A percentile compares a stretch with the other conserved stretches of the same genome.
Evolutionary conservation across 768 basidiomycete genomes (phyloP).

Genomic region (Termitomyces heimii): DNA sequence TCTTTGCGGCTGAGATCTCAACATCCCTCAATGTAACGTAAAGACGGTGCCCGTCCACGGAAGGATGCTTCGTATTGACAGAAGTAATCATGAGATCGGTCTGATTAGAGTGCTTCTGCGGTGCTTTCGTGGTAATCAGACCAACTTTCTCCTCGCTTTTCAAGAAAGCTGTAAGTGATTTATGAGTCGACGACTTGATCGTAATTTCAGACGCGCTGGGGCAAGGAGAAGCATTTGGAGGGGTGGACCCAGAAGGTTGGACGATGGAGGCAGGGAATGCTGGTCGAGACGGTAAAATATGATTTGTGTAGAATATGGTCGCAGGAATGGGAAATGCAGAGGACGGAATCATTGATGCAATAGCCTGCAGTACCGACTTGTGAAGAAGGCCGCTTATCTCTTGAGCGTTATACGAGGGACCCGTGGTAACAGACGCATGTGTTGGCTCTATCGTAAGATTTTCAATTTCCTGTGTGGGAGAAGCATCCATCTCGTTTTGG

Average conservation of each 20-base stretch:
- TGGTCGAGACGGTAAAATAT: slow-evolving; percentile 78
- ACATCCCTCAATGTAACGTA: slow-evolving; percentile 63
- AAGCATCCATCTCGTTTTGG: background rate
- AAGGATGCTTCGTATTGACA: slow-evolving; percentile 52
- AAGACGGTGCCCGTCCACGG: slow-evolving; percentile 42
- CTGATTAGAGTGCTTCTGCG: slow-evolving; percentile 37
- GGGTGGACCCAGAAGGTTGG: slow-evolving; percentile 16
- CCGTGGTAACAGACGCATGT: background rate
- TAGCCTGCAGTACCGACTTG: slow-evolving; percentile 59
- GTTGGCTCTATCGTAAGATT: slow-evolving; percentile 7
- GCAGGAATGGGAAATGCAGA: slow-evolving; percentile 71
- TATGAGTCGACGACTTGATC: slow-evolving; percentile 76
- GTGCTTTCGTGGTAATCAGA: slow-evolving; percentile 66
- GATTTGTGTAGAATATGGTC: slow-evolving; percentile 67
- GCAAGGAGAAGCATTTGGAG: slow-evolving; percentile 23
- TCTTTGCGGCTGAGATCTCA: slow-evolving; percentile 59
- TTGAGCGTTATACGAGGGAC: slow-evolving; percentile 23
- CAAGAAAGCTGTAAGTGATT: slow-evolving; percentile 78
- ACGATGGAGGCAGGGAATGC: slow-evolving; percentile 45
- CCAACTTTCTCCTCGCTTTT: slow-evolving; percentile 71
- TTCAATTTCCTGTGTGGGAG: slow-evolving; percentile 5
- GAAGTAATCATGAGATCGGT: slow-evolving; percentile 51
- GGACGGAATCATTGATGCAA: slow-evolving; percentile 39
- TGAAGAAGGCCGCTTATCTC: slow-evolving; percentile 58
- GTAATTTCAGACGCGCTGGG: slow-evolving; percentile 43